Evolutionary conservation across 805 yeast genomes (phyloP), one percentile per base, ranked within the genome.

Genomic region (Kodamaea laetipori): DNA sequence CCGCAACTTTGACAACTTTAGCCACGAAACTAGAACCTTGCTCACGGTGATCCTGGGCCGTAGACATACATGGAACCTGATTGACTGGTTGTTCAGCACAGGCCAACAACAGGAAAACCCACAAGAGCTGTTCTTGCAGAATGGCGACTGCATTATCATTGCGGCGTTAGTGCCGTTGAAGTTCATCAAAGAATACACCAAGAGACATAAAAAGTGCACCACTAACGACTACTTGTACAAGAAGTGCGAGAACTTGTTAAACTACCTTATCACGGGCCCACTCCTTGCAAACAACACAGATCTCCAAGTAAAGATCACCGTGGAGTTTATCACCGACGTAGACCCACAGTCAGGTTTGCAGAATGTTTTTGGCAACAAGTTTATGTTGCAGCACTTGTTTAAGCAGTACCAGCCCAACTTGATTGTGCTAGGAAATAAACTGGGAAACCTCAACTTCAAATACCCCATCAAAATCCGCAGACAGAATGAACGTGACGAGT

Each of bases 41-140:
- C 57, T 71, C 16, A 59, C 70, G 3, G 58, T 67, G 3, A 55
- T 71, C 13, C 62, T 67, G 8, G 76, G 76, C 6, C 57, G 75
- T 44, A 60, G 57, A 37, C 76, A 71, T 51, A 60, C 74, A n/a
- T 71, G 76, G 76, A 69, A 67, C 46, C 50, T 71, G 11, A 31
- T 69, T 3, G 69, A 68, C 45, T 71, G 73, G 73, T 53, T 71
- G 36, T 53, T 67, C 28, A 44, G 53, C 24, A 28, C 24, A 7
- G 27, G 34, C 31, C 56, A 51, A 3, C 50, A 39, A 11, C 37
- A 43, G 13, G 37, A 16, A 4, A 16, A 21, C 17, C 18, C 24
- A 5, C 11, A 19, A 16, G 46, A 34, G 28, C 15, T 41, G 12
- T 66, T 69, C 41, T 53, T 71, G 17, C 59, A 58, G 40, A 55